Evolutionary conservation across 1,284 basidiomycete species (phyloP).

Genomic region (Malassezia yamatoensis): DNA sequence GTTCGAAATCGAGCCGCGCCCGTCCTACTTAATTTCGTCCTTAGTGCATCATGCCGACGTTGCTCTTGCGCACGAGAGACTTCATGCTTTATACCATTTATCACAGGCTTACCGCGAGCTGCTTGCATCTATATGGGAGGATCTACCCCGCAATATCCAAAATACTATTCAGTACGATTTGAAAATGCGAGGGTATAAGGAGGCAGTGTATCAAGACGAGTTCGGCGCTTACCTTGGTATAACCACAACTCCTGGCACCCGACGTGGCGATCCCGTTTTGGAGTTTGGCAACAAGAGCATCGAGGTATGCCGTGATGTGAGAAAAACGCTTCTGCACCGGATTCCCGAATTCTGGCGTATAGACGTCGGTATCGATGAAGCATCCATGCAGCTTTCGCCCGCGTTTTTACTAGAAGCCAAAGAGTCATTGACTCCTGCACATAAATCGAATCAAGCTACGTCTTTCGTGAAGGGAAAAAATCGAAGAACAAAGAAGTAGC

Average conservation of each 20-base stretch:
- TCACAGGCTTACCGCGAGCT: conserved; percentile 25
- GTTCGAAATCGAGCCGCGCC: not conserved
- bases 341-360: conserved; percentile 20
- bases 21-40: conserved; percentile 36
- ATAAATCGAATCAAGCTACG: not conserved
- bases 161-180: conserved; percentile 35
- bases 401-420: not conserved
- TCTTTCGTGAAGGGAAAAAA: too few species aligned
- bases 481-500: too few species aligned
- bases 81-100: conserved; percentile 40
- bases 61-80: conserved; percentile 34
- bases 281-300: conserved; percentile 35
- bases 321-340: conserved; percentile 14
- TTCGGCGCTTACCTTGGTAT: conserved; percentile 41
- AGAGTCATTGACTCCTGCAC: not conserved
- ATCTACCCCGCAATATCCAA: conserved; percentile 19
- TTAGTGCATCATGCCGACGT: conserved; percentile 23
- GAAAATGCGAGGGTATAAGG: conserved; percentile 30
- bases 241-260: conserved; percentile 4
- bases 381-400: not conserved
- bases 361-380: conserved; percentile 12
- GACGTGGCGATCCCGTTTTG: conserved; percentile 17
- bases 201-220: conserved; percentile 34
- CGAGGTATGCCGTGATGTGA: conserved; percentile 22
- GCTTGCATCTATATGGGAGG: conserved; percentile 19